These are phyloP conservation scores for Pyrus pyrifolia DNA, from an alignment of 306 rosid species.

Conservation along the genomic window DNA sequence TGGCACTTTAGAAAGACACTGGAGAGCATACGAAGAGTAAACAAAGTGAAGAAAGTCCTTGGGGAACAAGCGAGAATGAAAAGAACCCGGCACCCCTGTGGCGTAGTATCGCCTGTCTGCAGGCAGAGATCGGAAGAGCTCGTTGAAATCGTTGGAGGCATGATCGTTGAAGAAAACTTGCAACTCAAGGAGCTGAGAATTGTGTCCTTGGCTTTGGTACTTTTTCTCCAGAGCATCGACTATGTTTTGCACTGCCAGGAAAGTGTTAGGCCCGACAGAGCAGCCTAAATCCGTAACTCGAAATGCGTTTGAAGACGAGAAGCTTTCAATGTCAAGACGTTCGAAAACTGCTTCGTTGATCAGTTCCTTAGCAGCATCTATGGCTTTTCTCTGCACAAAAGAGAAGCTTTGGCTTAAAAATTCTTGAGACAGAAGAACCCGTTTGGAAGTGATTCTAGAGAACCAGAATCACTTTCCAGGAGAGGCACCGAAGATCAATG, in stretches of 20 bases:
- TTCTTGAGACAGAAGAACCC: too few species aligned
- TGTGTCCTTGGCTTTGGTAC: neutral
- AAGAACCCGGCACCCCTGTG: slow-evolving; percentile 18
- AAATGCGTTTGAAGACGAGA: slow-evolving; percentile 5
- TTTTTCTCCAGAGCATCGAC: slow-evolving; percentile 17
- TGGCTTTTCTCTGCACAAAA: slow-evolving; percentile 5
- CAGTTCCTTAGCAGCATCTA: slow-evolving; percentile 3
- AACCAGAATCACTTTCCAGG: too few species aligned
- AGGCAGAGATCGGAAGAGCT: slow-evolving; percentile 16
- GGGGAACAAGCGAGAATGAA: slow-evolving; percentile 11
- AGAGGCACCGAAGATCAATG: too few species aligned
- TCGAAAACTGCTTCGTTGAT: slow-evolving; percentile 13
- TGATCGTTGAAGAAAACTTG: slow-evolving; percentile 19
- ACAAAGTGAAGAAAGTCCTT: slow-evolving; percentile 15
- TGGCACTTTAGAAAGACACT: slow-evolving; percentile 15
- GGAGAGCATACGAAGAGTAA: slow-evolving; percentile 10
- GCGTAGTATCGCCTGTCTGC: neutral
- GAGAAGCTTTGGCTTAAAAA: neutral
- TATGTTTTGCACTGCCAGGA: slow-evolving; percentile 23
- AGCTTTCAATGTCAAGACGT: slow-evolving; percentile 4
- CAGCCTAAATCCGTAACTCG: slow-evolving; percentile 34
- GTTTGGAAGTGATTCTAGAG: too few species aligned
- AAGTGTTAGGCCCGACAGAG: slow-evolving; percentile 36
- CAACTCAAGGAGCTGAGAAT: slow-evolving; percentile 5
- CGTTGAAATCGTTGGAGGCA: slow-evolving; percentile 13